These are phyloP conservation scores for Calonectria hongkongensis DNA, from an alignment of 2,329 filamentous ascomycete species.

Conservation along the genomic window DNA sequence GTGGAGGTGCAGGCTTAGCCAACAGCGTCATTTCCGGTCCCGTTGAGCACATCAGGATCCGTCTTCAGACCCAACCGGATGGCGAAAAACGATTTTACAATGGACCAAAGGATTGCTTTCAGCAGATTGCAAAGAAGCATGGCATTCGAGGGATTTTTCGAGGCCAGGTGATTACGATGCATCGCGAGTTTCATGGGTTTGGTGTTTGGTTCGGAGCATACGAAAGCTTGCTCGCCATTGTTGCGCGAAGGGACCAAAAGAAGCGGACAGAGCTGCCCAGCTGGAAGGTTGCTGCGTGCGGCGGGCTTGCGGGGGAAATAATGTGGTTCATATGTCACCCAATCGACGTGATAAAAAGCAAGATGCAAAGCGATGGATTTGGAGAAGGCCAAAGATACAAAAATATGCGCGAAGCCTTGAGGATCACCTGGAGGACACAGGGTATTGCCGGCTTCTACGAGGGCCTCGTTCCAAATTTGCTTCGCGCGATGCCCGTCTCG, in stretches of 20 bases:
- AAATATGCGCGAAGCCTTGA: conserved; percentile 20
- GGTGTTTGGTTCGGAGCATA: conserved; percentile 36
- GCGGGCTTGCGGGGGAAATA: conserved; percentile 28
- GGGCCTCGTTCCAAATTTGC: conserved; percentile 26
- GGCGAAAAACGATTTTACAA: neutral
- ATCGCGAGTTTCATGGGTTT: conserved; percentile 37
- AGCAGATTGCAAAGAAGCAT: neutral
- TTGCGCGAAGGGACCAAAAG: neutral
- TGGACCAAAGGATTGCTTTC: conserved; percentile 15
- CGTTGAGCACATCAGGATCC: conserved; percentile 32
- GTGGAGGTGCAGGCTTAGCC: conserved; percentile 15
- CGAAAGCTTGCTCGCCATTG: conserved; percentile 16
- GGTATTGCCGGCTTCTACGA: conserved; percentile 17
- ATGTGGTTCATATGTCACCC: conserved; percentile 29
- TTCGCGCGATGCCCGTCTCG: conserved; percentile 37
- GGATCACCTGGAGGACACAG: neutral
- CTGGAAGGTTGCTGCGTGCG: conserved; percentile 36
- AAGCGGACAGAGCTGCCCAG: conserved; percentile 26
- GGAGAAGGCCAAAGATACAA: conserved; percentile 6
- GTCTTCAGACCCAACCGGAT: conserved; percentile 29
- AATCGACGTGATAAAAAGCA: conserved; percentile 37
- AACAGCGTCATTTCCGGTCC: conserved; percentile 36
- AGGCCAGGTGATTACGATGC: conserved; percentile 31
- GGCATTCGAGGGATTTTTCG: conserved; percentile 25
- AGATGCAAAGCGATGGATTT: conserved; percentile 36